phyloP scores from a whole-genome alignment of 305 asterid species.

The Coffea humblotiana region DNA sequence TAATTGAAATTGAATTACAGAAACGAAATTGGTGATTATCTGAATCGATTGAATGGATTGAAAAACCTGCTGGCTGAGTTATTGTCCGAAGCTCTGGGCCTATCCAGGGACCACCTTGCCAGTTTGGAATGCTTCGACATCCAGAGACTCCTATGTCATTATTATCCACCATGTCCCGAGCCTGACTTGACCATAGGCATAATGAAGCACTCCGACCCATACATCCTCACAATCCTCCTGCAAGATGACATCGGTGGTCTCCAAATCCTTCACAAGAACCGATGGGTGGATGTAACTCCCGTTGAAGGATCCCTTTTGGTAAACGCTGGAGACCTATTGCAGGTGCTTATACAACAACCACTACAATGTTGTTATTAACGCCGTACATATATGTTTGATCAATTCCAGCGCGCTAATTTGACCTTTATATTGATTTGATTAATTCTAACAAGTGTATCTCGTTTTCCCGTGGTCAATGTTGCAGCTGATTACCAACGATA shows the following conservation, averaged over 20 bases:
- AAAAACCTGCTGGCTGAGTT: constrained; percentile 9
- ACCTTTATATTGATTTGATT: too few relatives aligned
- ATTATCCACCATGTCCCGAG: constrained; percentile 21
- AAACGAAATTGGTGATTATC: constrained; percentile 2
- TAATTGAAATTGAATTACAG: neutral
- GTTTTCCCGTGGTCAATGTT: neutral
- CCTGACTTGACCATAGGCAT: constrained; percentile 13
- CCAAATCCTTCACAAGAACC: constrained; percentile 21
- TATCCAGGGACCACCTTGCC: neutral
- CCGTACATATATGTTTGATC: too few relatives aligned
- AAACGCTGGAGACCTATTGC: constrained; percentile 20
- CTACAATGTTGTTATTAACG: neutral
- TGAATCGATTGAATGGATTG: neutral
- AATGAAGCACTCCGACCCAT: constrained; percentile 15
- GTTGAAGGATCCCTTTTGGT: constrained; percentile 19
- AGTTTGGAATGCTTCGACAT: constrained; percentile 7
- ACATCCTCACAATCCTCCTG: constrained; percentile 18
- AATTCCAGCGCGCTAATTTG: too few relatives aligned
- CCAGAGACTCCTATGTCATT: constrained; percentile 9
- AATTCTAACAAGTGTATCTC: neutral
- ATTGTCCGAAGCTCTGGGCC: constrained; percentile 16
- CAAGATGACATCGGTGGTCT: constrained; percentile 28
- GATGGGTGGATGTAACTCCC: constrained; percentile 26
- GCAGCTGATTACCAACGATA: constrained; percentile 18
- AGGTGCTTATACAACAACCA: neutral